phyloP scores from a whole-genome alignment of 345 rosid species.

The Clausena lansium region DNA sequence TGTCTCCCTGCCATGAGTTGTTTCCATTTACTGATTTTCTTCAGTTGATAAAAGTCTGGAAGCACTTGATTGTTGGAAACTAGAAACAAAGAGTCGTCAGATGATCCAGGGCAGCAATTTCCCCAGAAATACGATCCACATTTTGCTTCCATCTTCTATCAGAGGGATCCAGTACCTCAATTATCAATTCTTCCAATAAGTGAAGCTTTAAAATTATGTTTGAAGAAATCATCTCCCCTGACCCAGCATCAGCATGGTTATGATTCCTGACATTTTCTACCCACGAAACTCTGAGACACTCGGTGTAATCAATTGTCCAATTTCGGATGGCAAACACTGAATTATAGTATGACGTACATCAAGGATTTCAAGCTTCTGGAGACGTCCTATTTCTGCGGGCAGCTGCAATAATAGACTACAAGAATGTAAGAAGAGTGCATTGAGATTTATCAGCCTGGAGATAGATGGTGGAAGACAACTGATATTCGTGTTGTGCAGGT shows the following conservation, averaged over 20 bases:
- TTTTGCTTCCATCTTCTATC: conserved; percentile 3
- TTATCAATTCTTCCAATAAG: conserved; percentile 22
- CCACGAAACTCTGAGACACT: conserved; percentile 24
- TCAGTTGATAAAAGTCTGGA: not conserved
- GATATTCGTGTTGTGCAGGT: conserved; percentile 10
- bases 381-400: conserved; percentile 7
- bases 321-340: conserved; percentile 10
- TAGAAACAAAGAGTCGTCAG: conserved; percentile 19
- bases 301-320: conserved; percentile 15
- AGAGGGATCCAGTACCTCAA: not conserved
- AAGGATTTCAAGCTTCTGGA: conserved; percentile 18
- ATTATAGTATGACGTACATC: conserved; percentile 18
- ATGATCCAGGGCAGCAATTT: not conserved
- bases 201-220: conserved; percentile 12
- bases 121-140: not conserved
- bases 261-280: not conserved
- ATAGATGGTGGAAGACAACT: conserved; percentile 17
- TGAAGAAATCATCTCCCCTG: not conserved
- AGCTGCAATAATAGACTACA: conserved; percentile 10
- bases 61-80: conserved; percentile 15
- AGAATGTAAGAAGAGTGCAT: conserved; percentile 20
- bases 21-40: conserved; percentile 11
- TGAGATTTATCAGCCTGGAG: conserved; percentile 12
- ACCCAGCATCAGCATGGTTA: not conserved
- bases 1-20: not conserved